Conservation (phyloP, 441 rosid genomes). For the Eutrema salsugineum region DNA sequence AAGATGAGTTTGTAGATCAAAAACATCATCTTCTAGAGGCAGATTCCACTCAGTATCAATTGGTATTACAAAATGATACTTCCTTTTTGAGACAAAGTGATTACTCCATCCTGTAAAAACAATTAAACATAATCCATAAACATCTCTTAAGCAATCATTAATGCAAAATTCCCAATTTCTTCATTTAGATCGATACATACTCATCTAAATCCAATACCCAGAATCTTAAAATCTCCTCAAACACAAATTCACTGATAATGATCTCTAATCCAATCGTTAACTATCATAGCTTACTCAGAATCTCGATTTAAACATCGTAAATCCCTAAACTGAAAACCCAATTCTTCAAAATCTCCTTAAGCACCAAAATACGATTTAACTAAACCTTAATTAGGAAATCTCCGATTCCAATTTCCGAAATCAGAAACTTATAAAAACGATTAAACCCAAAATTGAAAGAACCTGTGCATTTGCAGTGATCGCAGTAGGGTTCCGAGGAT, state of each 20-base stretch:
- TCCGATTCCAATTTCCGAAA: neutral
- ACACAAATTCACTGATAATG: neutral
- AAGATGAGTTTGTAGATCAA: slow-evolving; percentile 58
- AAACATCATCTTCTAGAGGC: slow-evolving; percentile 50
- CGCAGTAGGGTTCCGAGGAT: slow-evolving; percentile 55
- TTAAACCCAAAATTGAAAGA: neutral
- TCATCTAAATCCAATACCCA: neutral
- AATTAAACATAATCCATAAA: neutral
- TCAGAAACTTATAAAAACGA: neutral
- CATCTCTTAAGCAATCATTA: neutral
- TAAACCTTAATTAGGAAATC: neutral
- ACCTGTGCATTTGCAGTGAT: slow-evolving; percentile 81
- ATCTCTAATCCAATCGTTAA: neutral
- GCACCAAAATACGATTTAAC: neutral
- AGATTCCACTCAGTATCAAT: slow-evolving; percentile 55
- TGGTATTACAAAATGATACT: slow-evolving; percentile 76
- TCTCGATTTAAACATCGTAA: neutral
- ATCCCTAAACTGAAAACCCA: neutral
- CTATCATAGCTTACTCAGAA: neutral
- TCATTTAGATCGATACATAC: neutral
- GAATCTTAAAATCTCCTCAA: neutral
- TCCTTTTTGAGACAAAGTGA: slow-evolving; percentile 62
- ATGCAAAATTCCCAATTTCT: slow-evolving; percentile 2
- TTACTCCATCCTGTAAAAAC: slow-evolving; percentile 66
- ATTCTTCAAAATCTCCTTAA: neutral